Conservation (phyloP, 805 yeast genomes). For the Jamesozyma lodderae region DNA sequence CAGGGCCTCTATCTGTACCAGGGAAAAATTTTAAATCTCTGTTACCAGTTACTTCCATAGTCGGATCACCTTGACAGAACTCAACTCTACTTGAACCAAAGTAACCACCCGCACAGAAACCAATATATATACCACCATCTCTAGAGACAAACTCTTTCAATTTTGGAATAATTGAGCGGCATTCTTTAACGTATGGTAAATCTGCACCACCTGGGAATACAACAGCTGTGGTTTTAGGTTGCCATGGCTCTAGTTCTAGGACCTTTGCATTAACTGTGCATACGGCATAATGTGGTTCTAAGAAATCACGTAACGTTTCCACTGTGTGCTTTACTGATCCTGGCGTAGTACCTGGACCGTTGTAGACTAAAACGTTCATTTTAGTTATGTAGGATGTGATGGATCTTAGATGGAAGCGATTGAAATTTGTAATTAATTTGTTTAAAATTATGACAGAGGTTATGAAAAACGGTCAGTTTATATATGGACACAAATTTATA, state of each 20-base stretch:
- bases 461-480: too few species aligned
- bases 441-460: too few species aligned
- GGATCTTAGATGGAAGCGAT: neutral
- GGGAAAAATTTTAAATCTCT: conserved; percentile 78
- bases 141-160: conserved; percentile 55
- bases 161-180: conserved; percentile 62
- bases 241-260: conserved; percentile 81
- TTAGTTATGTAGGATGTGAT: conserved; percentile 3
- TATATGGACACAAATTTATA: too few species aligned
- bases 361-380: conserved; percentile 70
- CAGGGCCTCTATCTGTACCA: conserved; percentile 77
- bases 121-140: conserved; percentile 74
- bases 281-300: conserved; percentile 88
- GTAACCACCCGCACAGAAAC: conserved; percentile 95
- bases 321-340: conserved; percentile 80
- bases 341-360: conserved; percentile 74
- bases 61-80: conserved; percentile 66
- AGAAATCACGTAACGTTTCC: conserved; percentile 60
- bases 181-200: conserved; percentile 64
- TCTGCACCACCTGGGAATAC: conserved; percentile 98
- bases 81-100: conserved; percentile 68
- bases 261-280: conserved; percentile 54
- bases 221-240: conserved; percentile 60
- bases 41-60: conserved; percentile 74
- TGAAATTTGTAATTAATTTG: neutral